Base-by-base conservation (phyloP, 2,329 filamentous ascomycete genomes). In the Colletotrichum graminicola region DNA sequence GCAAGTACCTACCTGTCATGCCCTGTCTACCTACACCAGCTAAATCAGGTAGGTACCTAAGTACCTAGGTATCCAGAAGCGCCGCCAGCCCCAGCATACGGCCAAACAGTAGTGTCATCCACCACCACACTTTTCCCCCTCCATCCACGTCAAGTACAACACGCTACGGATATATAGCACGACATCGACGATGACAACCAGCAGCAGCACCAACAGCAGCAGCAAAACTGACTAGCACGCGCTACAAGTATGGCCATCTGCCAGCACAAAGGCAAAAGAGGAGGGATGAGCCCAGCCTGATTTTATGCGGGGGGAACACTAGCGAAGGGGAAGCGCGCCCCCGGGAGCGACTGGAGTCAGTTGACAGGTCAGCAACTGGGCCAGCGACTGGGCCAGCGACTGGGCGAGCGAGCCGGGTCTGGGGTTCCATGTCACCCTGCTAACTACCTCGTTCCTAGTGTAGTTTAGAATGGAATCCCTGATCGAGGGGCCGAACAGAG, bases 241-340 rank as follows among this genome's bases (percentile, higher is more conserved):
- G 16, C 45, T 21, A 32, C 18, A n/a, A 45, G 18, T n/a, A n/a
- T 26, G 10, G 18, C 32, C 32, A 26, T 26, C 5, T 34, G 59
- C 32, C 26, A 36, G 57, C 39, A 47, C 49, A 55, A 21, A 43
- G 36, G 23, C 23, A 52, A 23, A 63, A n/a, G 23, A 39, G n/a
- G 45, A 56, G 57, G 47, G 60, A 63, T 41, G 61, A 36, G 36
- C 39, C 5, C 52, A 5, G 62, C 45, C 52, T n/a, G 32, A 63
- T 16, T 29, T 12, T n/a, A 54, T 52, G 49, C 23, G 26, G 21
- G 52, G 29, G 49, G n/a, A n/a, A 11, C 47, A 21, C 55, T 47
- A 39, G 29, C 18, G 55, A 36, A 71, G 54, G 68, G 51, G 57
- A 54, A 67, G 64, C 43, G 64, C 68, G 41, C 64, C 67, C 41